These are phyloP conservation scores for Myxozyma udenii DNA, from an alignment of 805 yeast genomes.

Conservation along the genomic window DNA sequence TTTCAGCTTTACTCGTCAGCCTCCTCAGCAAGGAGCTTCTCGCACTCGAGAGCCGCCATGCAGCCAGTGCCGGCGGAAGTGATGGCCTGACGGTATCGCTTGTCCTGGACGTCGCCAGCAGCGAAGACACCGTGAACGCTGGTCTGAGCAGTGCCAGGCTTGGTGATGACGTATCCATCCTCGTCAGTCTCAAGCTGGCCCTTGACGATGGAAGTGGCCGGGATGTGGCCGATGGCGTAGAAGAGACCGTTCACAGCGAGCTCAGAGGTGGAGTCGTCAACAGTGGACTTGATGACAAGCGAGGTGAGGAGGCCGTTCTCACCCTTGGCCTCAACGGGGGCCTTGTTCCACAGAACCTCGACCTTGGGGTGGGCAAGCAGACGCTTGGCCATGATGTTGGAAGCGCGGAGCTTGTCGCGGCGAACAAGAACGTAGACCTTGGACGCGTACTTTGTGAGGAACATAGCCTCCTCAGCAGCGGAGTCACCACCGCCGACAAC, in stretches of 20 bases:
- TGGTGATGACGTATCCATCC: slow-evolving; percentile 82
- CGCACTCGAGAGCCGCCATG: slow-evolving; percentile 98
- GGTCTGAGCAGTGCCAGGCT: slow-evolving; percentile 85
- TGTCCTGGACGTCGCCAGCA: slow-evolving; percentile 99
- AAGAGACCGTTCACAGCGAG: slow-evolving; percentile 85
- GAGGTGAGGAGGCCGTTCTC: slow-evolving; percentile 77
- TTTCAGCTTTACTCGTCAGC: too few species aligned
- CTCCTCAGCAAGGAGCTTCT: slow-evolving; percentile 68
- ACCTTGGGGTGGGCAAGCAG: slow-evolving; percentile 78
- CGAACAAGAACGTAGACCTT: slow-evolving; percentile 92
- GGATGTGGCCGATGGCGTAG: slow-evolving; percentile 97
- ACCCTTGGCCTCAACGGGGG: slow-evolving; percentile 85
- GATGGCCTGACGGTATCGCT: slow-evolving; percentile 95
- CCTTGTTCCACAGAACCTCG: slow-evolving; percentile 85
- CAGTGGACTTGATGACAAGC: slow-evolving; percentile 64
- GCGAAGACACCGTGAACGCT: slow-evolving; percentile 90
- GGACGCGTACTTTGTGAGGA: slow-evolving; percentile 95
- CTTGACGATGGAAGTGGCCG: slow-evolving; percentile 81
- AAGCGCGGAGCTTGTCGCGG: slow-evolving; percentile 91
- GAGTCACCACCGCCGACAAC: slow-evolving; percentile 99
- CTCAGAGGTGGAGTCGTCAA: slow-evolving; percentile 65
- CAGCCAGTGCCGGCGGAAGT: slow-evolving; percentile 99
- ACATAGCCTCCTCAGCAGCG: slow-evolving; percentile 98
- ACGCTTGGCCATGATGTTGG: slow-evolving; percentile 95
- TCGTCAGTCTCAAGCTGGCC: slow-evolving; percentile 80